Evolutionary conservation across 2,329 filamentous ascomycete species (phyloP).

Genomic region (Talaromyces sp.): DNA sequence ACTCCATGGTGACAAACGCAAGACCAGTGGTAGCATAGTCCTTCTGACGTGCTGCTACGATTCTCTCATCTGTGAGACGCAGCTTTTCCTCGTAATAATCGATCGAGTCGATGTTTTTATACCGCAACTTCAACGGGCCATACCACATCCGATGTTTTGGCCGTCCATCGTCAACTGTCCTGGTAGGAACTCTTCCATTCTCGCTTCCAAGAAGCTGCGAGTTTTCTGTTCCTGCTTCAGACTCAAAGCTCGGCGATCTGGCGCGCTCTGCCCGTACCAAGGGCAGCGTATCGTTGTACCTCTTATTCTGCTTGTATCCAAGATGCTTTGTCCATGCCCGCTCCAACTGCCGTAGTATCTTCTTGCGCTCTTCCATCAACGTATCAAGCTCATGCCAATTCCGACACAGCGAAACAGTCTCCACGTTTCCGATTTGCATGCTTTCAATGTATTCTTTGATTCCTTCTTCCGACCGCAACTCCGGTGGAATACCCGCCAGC

Average conservation of each 20-base stretch:
- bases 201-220: conserved; percentile 53
- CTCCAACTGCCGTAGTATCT: conserved; percentile 68
- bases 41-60: conserved; percentile 64
- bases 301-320: conserved; percentile 50
- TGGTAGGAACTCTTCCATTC: conserved; percentile 36
- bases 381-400: conserved; percentile 80
- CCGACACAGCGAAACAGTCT: conserved; percentile 78
- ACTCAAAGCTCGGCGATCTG: conserved; percentile 25
- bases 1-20: conserved; percentile 97
- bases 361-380: conserved; percentile 63
- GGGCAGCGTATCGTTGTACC: conserved; percentile 40
- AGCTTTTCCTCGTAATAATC: conserved; percentile 91
- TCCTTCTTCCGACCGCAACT: conserved; percentile 72
- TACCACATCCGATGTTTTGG: conserved; percentile 74
- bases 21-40: conserved; percentile 73
- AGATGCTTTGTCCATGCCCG: conserved; percentile 74
- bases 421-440: conserved; percentile 82
- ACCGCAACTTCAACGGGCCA: conserved; percentile 68
- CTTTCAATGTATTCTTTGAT: conserved; percentile 85
- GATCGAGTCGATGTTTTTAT: conserved; percentile 77
- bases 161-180: conserved; percentile 43
- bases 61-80: conserved; percentile 69
- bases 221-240: conserved; percentile 51
- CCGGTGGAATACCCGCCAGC: conserved; percentile 76
- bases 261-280: conserved; percentile 44